A percentile compares a stretch with the other conserved stretches of the same genome.
phyloP scores from a whole-genome alignment of 1,139 yeast genomes.

The Blastobotrys aristatus region DNA sequence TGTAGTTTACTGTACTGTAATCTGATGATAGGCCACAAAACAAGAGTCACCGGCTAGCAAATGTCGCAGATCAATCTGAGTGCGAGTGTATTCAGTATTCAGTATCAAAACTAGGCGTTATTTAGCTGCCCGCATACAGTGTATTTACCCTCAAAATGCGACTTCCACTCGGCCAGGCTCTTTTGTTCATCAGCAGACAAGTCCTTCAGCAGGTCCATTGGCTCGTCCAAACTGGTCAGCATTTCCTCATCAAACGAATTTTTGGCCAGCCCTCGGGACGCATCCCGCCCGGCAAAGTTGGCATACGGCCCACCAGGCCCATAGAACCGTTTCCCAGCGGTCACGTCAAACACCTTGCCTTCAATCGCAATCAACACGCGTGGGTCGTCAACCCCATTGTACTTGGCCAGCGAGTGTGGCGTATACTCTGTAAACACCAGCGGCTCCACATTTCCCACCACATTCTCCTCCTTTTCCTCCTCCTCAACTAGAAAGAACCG shows the following conservation, averaged over 20 bases:
- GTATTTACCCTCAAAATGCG: conserved; percentile 65
- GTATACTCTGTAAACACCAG: conserved; percentile 76
- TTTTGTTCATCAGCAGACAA: conserved; percentile 58
- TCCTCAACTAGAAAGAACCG: conserved; percentile 16
- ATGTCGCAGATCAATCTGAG: too few relatives aligned
- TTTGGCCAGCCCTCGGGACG: conserved; percentile 86
- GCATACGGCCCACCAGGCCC: conserved; percentile 97
- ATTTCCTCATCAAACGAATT: conserved; percentile 69
- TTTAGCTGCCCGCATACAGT: conserved; percentile 34
- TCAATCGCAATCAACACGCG: conserved; percentile 77
- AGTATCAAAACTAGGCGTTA: too few relatives aligned
- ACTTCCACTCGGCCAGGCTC: conserved; percentile 78
- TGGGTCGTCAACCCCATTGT: conserved; percentile 71
- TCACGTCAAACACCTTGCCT: conserved; percentile 83
- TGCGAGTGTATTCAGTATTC: too few relatives aligned
- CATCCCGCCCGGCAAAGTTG: conserved; percentile 95
- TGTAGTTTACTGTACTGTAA: too few relatives aligned
- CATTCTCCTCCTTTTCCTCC: conserved; percentile 15
- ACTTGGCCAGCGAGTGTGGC: conserved; percentile 65
- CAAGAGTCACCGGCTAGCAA: too few relatives aligned
- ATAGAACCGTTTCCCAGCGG: conserved; percentile 76
- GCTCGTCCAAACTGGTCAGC: conserved; percentile 40
- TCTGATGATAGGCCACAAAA: too few relatives aligned
- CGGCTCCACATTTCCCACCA: conserved; percentile 41
- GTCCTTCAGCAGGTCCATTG: conserved; percentile 66